phyloP scores from a whole-genome alignment of 306 rosid species.

The Rubus parviflorus region DNA sequence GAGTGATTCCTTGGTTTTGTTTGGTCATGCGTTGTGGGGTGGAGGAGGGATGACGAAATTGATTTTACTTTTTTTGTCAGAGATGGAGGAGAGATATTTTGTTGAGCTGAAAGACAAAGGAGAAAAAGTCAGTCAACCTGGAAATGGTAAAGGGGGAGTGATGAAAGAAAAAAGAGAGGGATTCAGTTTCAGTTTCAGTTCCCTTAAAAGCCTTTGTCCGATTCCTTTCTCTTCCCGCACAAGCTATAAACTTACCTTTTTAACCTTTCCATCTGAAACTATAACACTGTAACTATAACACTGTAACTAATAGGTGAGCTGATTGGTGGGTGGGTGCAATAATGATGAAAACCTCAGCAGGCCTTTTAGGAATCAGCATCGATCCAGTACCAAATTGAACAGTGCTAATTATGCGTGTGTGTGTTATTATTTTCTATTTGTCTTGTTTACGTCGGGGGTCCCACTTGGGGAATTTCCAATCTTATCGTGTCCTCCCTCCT shows the following conservation, averaged over 20 bases:
- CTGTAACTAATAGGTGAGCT: not conserved
- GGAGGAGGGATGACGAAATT: slow-evolving; percentile 8
- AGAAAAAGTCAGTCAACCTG: not conserved
- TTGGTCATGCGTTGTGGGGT: slow-evolving; percentile 8
- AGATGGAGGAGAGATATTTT: not conserved
- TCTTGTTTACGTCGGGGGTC: not conserved
- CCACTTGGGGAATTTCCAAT: slow-evolving; percentile 6
- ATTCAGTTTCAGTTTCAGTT: not conserved
- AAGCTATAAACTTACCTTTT: not conserved
- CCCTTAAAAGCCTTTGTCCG: not conserved
- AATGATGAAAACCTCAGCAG: not conserved
- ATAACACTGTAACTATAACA: not conserved
- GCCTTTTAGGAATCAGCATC: not conserved
- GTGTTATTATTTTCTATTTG: not conserved
- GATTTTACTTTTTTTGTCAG: slow-evolving; percentile 19
- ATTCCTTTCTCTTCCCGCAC: not conserved
- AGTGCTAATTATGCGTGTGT: not conserved
- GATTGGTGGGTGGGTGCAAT: not conserved
- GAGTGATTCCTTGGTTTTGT: slow-evolving; percentile 1
- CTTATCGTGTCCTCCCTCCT: not conserved
- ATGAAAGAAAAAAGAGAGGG: not conserved
- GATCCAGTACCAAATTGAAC: not conserved
- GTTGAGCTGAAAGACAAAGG: not conserved
- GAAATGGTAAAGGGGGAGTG: slow-evolving; percentile 1
- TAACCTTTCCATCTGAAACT: too few relatives aligned